Base-by-base conservation (phyloP, 148 eudicot genomes). In the Bassia scoparia region DNA sequence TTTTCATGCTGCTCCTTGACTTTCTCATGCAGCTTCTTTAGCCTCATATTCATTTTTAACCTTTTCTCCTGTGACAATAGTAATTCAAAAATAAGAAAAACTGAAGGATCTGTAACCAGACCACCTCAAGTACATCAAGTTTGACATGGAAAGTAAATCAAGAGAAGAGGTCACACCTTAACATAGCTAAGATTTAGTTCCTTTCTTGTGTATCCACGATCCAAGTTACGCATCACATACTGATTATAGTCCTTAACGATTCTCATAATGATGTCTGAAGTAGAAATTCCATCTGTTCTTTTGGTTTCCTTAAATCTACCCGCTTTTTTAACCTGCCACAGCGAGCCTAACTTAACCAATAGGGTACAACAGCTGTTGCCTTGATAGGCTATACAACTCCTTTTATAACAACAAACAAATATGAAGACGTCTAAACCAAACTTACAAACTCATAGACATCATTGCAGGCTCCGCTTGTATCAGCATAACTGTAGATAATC, bases 361-460 rank as follows among this genome's bases (percentile, higher is more conserved):
- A 71, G 11, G 30, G 24, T 52, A 27, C 74, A 24, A 69, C n/a
- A 72, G 18, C 21, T 59, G 37, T 74, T 14, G 27, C 30, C 67
- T 65, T 13, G 34, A 44, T n/a, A 74, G 29, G 23, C 6, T 54
- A 38, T 24, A 24, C 20, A 33, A 49, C 13, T 15, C 21, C 29
- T 14, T n/a, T 6, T 26, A 24, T 58, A 34, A 46, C 9, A 33
- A 60, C 24, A 24, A 60, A 35, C 48, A 21, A 33, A 68, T 24
- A 10, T 5, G 16, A 26, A 37, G 33, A 48, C 12, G 48, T 71
- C n/a, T 33, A n/a, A 62, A 53, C 58, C 14, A 61, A 74, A 71
- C 89, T 88, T 75, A 89, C 95, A 78, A 85, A 87, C 81, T 89
- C 95, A 80, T 89, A 89, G 71, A 89, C 95, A 80, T 89, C 95